Evolutionary conservation across 2,329 filamentous ascomycete genomes (phyloP).

Genomic region (Neurospora crassa): DNA sequence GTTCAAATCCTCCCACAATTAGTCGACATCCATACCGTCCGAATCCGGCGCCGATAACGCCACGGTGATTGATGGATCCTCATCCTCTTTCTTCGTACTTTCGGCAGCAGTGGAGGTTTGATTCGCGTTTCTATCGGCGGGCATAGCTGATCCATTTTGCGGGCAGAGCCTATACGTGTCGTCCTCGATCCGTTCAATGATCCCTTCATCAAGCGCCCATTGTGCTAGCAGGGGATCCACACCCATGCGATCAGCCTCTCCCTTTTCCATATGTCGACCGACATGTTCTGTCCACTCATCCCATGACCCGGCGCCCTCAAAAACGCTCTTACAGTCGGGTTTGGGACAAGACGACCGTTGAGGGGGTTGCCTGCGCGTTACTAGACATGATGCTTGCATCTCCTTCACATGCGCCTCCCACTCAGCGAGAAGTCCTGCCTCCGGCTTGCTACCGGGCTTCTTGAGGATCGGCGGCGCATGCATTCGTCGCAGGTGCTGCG

Average conservation of each 20-base stretch:
- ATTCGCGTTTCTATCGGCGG: slow-evolving; percentile 13
- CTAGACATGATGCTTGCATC: slow-evolving; percentile 66
- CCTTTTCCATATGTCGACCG: slow-evolving; percentile 77
- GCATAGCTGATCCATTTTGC: slow-evolving; percentile 24
- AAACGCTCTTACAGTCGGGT: slow-evolving; percentile 59
- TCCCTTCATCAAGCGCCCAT: slow-evolving; percentile 55
- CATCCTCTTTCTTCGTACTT: slow-evolving; percentile 11
- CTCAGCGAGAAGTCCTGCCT: slow-evolving; percentile 49
- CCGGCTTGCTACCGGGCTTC: slow-evolving; percentile 45
- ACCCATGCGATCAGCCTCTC: slow-evolving; percentile 46
- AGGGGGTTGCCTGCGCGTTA: slow-evolving; percentile 59
- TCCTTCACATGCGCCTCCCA: slow-evolving; percentile 59
- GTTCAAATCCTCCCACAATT: neutral
- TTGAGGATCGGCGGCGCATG: slow-evolving; percentile 64
- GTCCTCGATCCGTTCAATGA: slow-evolving; percentile 48
- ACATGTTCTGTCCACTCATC: slow-evolving; percentile 90
- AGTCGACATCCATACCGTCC: slow-evolving; percentile 18
- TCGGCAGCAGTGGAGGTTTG: slow-evolving; percentile 10
- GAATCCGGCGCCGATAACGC: slow-evolving; percentile 12
- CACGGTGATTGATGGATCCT: slow-evolving; percentile 21
- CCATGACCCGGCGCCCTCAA: slow-evolving; percentile 68
- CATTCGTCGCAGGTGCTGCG: slow-evolving; percentile 90
- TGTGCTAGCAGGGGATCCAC: slow-evolving; percentile 48
- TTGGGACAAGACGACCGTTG: slow-evolving; percentile 61
- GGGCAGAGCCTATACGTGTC: slow-evolving; percentile 47